Evolutionary conservation across 2,329 filamentous ascomycete genomes (phyloP).

Genomic region (Chalaropsis ovoidea): DNA sequence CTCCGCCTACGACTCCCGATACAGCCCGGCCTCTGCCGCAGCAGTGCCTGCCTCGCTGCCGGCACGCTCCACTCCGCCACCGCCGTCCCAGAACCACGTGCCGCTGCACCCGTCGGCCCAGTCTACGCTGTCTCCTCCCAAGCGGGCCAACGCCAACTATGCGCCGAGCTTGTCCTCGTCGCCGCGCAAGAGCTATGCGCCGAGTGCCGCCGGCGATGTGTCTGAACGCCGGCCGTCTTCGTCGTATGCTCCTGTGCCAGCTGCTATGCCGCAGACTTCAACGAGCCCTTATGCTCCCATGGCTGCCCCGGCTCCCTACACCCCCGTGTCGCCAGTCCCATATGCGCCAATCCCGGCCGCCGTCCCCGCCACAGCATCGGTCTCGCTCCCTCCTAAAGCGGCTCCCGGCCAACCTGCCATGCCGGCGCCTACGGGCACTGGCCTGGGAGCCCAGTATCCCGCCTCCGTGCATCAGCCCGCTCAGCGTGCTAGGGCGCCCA

Average conservation of each 20-base stretch:
- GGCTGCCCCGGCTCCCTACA: neutral
- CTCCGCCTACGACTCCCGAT: constrained; percentile 32
- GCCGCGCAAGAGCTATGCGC: constrained; percentile 19
- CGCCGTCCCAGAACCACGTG: constrained; percentile 28
- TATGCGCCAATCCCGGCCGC: neutral
- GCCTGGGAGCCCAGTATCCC: constrained; percentile 19
- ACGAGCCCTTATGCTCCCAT: neutral
- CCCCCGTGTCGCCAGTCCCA: neutral
- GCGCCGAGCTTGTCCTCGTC: constrained; percentile 13
- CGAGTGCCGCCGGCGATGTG: neutral
- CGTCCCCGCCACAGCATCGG: no score
- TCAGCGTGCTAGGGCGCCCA: constrained; percentile 42
- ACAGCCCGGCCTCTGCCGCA: constrained; percentile 33
- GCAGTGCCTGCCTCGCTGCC: constrained; percentile 28
- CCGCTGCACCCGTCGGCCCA: constrained; percentile 30
- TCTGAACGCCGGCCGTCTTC: constrained; percentile 46
- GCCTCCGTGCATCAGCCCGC: constrained; percentile 28
- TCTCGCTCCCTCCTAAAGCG: constrained; percentile 26
- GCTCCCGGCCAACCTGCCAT: constrained; percentile 22
- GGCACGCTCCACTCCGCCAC: constrained; percentile 42
- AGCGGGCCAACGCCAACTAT: constrained; percentile 45
- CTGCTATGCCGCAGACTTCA: constrained; percentile 25
- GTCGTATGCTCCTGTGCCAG: constrained; percentile 36
- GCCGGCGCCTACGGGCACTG: constrained; percentile 19
- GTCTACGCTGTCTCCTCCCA: constrained; percentile 46